These are phyloP conservation scores for Kodamaea kaohsiungensis DNA, from an alignment of 805 yeast species.

Conservation along the genomic window DNA sequence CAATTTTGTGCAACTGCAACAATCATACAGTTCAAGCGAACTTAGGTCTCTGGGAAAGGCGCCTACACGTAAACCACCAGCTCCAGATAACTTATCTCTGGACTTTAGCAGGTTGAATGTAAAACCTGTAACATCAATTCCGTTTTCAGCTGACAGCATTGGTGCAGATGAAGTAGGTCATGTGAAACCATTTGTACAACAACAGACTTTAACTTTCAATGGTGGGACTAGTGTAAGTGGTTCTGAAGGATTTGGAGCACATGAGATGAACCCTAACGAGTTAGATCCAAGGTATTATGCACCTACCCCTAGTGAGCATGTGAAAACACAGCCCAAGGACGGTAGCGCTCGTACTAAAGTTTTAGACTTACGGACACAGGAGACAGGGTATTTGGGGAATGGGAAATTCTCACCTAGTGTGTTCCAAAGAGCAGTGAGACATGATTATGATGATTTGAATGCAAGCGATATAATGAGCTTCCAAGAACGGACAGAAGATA, in stretches of 20 bases:
- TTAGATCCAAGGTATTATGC: slow-evolving; percentile 69
- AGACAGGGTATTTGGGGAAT: slow-evolving; percentile 43
- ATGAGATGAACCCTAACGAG: slow-evolving; percentile 83
- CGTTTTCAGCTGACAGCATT: slow-evolving; percentile 46
- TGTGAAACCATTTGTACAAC: slow-evolving; percentile 32
- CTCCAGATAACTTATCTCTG: slow-evolving; percentile 3
- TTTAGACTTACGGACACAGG: slow-evolving; percentile 30
- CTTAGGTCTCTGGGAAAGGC: background rate
- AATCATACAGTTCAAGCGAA: background rate
- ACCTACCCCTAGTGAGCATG: slow-evolving; percentile 49
- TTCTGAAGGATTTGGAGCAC: slow-evolving; percentile 15
- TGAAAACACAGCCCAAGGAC: slow-evolving; percentile 16
- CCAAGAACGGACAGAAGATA: slow-evolving; percentile 21
- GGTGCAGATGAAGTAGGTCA: slow-evolving; percentile 31
- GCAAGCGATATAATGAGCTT: slow-evolving; percentile 8
- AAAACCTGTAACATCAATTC: slow-evolving; percentile 24
- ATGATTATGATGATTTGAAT: slow-evolving; percentile 10
- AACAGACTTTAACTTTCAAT: slow-evolving; percentile 29
- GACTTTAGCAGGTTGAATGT: slow-evolving; percentile 2
- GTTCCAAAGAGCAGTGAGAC: slow-evolving; percentile 14
- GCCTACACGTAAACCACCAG: slow-evolving; percentile 27
- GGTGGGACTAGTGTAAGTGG: slow-evolving; percentile 11
- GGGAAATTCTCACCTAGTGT: slow-evolving; percentile 27
- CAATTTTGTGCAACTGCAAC: background rate
- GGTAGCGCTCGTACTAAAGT: slow-evolving; percentile 21